Conservation (phyloP, 1,284 basidiomycete genomes). For the Lentinus polychrous region DNA sequence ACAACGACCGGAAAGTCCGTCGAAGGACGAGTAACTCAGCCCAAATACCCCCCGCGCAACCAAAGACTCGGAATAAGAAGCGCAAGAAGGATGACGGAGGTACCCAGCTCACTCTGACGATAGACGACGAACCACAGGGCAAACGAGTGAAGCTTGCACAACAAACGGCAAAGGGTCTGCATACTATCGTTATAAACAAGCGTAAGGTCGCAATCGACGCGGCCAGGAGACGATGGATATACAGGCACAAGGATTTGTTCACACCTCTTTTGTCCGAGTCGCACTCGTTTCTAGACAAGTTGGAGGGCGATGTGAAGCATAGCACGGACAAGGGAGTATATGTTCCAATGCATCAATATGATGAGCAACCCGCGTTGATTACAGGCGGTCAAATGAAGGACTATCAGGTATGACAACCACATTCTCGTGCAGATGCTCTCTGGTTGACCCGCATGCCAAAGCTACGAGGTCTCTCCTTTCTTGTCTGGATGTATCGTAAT, state of each 20-base stretch:
- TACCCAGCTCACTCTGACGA: neutral
- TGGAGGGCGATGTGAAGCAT: slow-evolving; percentile 10
- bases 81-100: neutral
- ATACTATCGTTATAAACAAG: slow-evolving; percentile 5
- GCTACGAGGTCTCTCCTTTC: slow-evolving; percentile 47
- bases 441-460: slow-evolving; percentile 15
- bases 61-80: neutral
- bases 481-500: slow-evolving; percentile 50
- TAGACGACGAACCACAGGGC: neutral
- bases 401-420: slow-evolving; percentile 38
- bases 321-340: slow-evolving; percentile 14
- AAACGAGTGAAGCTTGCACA: neutral
- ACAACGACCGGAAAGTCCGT: too few species aligned
- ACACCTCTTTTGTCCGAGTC: slow-evolving; percentile 14
- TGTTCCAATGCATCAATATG: slow-evolving; percentile 32
- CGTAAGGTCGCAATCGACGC: slow-evolving; percentile 3
- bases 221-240: slow-evolving; percentile 12
- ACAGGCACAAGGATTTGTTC: slow-evolving; percentile 16
- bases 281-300: slow-evolving; percentile 12
- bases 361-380: slow-evolving; percentile 39
- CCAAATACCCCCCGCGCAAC: neutral
- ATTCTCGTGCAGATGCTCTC: neutral
- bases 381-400: slow-evolving; percentile 47
- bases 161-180: neutral
- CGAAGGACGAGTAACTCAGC: too few species aligned